phyloP scores from a whole-genome alignment of 768 basidiomycete species.

The Cubamyces sp. region DNA sequence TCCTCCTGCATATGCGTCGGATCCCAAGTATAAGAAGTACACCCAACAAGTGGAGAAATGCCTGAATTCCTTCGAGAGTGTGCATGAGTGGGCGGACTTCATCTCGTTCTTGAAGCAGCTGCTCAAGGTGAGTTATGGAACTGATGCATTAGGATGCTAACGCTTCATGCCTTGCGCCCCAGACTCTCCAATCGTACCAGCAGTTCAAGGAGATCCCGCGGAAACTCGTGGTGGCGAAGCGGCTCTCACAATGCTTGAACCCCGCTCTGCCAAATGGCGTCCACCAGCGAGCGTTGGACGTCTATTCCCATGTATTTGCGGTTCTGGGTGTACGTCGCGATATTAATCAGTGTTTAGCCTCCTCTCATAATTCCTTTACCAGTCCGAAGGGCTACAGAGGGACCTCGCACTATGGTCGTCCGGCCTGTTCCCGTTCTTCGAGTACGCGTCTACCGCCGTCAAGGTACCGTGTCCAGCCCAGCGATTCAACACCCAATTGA shows the following conservation, averaged over 20 bases:
- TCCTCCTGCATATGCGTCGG: conserved; percentile 65
- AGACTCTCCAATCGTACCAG: conserved; percentile 93
- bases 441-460: conserved; percentile 98
- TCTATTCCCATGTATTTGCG: conserved; percentile 88
- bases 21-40: conserved; percentile 96
- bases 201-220: conserved; percentile 96
- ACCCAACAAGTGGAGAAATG: conserved; percentile 90
- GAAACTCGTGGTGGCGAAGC: conserved; percentile 92
- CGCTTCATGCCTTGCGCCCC: no score
- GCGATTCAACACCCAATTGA: not conserved
- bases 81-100: conserved; percentile 99
- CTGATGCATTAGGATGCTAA: no score
- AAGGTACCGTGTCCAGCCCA: conserved; percentile 53
- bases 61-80: conserved; percentile 89
- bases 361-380: not conserved
- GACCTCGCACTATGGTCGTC: conserved; percentile 95
- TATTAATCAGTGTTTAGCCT: not conserved
- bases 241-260: conserved; percentile 94
- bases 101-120: conserved; percentile 95
- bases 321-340: conserved; percentile 78
- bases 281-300: conserved; percentile 94
- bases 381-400: conserved; percentile 85
- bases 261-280: conserved; percentile 97
- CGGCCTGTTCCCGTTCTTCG: conserved; percentile 97
- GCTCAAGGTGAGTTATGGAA: conserved; percentile 65